Evolutionary conservation across 805 yeast genomes (phyloP).

Genomic region (Starmerella tilneyi): DNA sequence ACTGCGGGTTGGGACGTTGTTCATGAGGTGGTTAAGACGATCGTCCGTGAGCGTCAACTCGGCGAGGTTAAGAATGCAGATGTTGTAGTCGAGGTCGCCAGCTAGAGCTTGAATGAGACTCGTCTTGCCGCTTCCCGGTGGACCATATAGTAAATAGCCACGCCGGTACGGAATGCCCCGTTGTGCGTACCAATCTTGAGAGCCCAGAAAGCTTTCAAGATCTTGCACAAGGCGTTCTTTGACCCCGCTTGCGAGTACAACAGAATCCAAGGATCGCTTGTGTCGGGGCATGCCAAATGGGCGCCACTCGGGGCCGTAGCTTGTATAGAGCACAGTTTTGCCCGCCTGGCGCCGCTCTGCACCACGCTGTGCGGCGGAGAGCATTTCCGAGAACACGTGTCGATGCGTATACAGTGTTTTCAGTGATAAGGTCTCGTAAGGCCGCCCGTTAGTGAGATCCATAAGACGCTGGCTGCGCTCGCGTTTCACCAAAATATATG

Average conservation of each 20-base stretch:
- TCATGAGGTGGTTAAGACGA: conserved; percentile 87
- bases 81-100: conserved; percentile 90
- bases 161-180: conserved; percentile 97
- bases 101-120: conserved; percentile 94
- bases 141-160: conserved; percentile 89
- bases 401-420: conserved; percentile 83
- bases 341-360: conserved; percentile 82
- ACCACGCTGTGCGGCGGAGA: conserved; percentile 72
- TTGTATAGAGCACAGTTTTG: conserved; percentile 82
- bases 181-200: conserved; percentile 86
- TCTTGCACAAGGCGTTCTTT: conserved; percentile 57
- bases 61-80: conserved; percentile 81
- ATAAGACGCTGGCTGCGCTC: conserved; percentile 83
- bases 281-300: conserved; percentile 93
- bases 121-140: conserved; percentile 96
- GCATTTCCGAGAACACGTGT: conserved; percentile 52
- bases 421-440: conserved; percentile 90
- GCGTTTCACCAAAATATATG: conserved; percentile 77
- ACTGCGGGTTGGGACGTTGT: conserved; percentile 85
- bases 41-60: conserved; percentile 92
- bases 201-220: conserved; percentile 64
- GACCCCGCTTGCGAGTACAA: conserved; percentile 68
- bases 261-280: conserved; percentile 75
- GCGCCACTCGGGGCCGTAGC: conserved; percentile 98
- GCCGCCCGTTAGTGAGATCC: conserved; percentile 83